phyloP scores from a whole-genome alignment of 139 green algal genomes.

The Volvox reticuliferus region DNA sequence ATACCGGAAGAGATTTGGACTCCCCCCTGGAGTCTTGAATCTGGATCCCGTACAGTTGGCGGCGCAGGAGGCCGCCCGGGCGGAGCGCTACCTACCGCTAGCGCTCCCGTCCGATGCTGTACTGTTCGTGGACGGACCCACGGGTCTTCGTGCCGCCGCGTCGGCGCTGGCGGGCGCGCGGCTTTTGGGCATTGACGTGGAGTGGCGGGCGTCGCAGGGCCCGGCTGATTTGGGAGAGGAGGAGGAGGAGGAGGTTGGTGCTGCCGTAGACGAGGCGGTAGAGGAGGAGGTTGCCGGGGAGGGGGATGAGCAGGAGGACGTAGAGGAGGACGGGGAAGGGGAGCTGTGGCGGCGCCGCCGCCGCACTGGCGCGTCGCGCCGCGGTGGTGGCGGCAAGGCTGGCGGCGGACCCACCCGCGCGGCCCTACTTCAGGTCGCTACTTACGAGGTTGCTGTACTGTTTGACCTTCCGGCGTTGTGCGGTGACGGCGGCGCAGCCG shows the following conservation, averaged over 20 bases:
- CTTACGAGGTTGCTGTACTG: conserved; percentile 56
- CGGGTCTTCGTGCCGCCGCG: conserved; percentile 27
- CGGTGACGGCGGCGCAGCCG: background rate
- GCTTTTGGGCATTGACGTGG: conserved; percentile 78
- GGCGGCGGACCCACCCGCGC: conserved; percentile 13
- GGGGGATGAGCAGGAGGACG: background rate
- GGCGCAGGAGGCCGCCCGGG: conserved; percentile 49
- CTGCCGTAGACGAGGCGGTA: background rate
- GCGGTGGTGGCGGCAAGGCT: background rate
- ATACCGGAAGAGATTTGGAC: conserved; percentile 62
- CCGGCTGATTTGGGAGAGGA: conserved; percentile 4
- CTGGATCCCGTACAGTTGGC: conserved; percentile 60
- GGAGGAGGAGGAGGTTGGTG: background rate
- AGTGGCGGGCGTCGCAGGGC: conserved; percentile 71
- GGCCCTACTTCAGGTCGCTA: conserved; percentile 60
- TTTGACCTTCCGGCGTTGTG: conserved; percentile 76
- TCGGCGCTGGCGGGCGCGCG: conserved; percentile 33
- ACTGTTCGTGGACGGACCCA: conserved; percentile 13
- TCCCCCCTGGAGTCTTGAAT: conserved; percentile 44
- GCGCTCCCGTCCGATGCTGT: conserved; percentile 43
- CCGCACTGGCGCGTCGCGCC: background rate
- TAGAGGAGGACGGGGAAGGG: background rate
- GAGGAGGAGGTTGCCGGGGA: background rate
- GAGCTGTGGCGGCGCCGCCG: background rate
- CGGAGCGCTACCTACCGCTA: conserved; percentile 65